These are phyloP conservation scores for Phytopythium aichiense DNA, from an alignment of 352 stramenopile species.

Conservation along the genomic window DNA sequence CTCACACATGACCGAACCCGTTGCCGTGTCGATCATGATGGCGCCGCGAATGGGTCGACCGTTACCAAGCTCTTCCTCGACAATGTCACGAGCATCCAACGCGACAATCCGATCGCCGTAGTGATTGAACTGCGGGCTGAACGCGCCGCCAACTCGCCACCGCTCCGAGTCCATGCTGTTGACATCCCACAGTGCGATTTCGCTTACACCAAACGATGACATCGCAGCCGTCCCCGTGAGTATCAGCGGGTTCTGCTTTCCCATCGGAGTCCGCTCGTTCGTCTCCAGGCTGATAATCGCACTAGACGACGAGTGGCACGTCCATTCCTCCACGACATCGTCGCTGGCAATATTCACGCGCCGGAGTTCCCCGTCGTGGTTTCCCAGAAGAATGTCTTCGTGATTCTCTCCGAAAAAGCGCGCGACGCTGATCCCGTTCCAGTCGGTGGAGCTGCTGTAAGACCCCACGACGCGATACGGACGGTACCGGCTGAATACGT, in stretches of 20 bases:
- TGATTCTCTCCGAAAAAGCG: constrained; percentile 67
- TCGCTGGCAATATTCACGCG: constrained; percentile 61
- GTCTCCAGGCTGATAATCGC: constrained; percentile 66
- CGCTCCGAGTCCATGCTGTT: constrained; percentile 53
- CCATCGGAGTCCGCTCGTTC: constrained; percentile 60
- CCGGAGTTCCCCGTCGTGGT: constrained; percentile 63
- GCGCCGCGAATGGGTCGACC: constrained; percentile 36
- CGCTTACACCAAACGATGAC: constrained; percentile 41
- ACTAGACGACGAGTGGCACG: constrained; percentile 64
- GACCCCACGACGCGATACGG: constrained; percentile 58
- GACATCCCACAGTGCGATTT: constrained; percentile 75
- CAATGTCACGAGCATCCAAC: constrained; percentile 41
- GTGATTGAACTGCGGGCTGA: constrained; percentile 72
- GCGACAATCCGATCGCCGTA: constrained; percentile 72
- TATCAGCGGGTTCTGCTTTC: constrained; percentile 41
- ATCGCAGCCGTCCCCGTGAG: constrained; percentile 49
- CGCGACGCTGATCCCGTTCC: constrained; percentile 53
- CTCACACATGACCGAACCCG: constrained; percentile 51
- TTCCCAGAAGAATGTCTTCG: constrained; percentile 66
- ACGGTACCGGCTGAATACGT: constrained; percentile 74
- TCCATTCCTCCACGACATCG: constrained; percentile 69
- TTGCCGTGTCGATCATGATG: constrained; percentile 67
- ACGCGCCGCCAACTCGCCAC: constrained; percentile 57
- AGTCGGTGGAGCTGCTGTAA: constrained; percentile 41
- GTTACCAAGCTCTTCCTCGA: constrained; percentile 23